Base-by-base conservation (phyloP, 2,329 filamentous ascomycete species). In the Tetracladium maxilliforme region DNA sequence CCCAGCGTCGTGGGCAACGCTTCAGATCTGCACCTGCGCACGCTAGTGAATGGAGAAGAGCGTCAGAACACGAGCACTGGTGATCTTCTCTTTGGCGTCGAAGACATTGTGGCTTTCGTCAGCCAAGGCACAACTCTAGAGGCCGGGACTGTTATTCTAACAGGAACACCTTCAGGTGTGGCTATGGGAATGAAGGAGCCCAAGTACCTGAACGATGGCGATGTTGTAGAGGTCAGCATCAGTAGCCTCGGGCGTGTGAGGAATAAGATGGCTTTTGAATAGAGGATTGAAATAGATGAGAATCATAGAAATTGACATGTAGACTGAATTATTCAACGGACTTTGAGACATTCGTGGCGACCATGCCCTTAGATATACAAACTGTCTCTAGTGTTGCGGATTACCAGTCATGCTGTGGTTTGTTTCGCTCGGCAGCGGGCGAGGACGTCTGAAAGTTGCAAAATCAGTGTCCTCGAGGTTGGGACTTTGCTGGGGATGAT, bases 11-110 rank as follows among this genome's bases (percentile, higher is more conserved):
- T 26, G 12, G 12, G 8, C 14, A 15, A 12, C 11, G 25, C 17
- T 22, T 18, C 43, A 41, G 66, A 60, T 1, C 51, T 44, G 10
- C 45, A 65, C 10, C 42, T 50, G 25, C 39, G 37, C 30, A 54
- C 53, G 4, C 46, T 45, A 28, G 47, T 58, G 7, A 57, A 59
- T 32, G 54, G 54, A 2, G 37, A 52, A 34, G 36, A 43, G 23
- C 43, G 49, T 24, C 58, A 63, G 35, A 63, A 67, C 37, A 59
- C 57, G 2, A 41, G 54, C 24, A 35, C 54, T 3, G 35, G 33
- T 1, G 58, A 64, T 33, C 34, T 64, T n/a, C 38, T 62, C 3
- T 64, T 64, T 33, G 51, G 49, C 6, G 49, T 51, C 12, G 39
- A 43, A 4, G 42, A 50, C 17, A 24, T 56, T 5, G 32, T 56